Evolutionary conservation across 805 yeast genomes (phyloP).

Genomic region (Schwanniomyces pseudopolymorphus): DNA sequence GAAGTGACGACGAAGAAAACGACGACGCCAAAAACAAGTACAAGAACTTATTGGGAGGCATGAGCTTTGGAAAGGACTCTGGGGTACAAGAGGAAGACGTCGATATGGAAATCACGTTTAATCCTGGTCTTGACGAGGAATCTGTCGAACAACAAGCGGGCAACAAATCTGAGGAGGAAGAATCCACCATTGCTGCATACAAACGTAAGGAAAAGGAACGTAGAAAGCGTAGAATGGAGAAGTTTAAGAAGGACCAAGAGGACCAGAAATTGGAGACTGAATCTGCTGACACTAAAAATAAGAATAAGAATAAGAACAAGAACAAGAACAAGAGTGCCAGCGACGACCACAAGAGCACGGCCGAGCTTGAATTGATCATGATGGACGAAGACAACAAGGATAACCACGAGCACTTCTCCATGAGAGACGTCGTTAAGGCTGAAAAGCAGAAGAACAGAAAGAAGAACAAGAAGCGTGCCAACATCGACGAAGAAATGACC

Average conservation of each 20-base stretch:
- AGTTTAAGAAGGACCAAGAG: slow-evolving; percentile 57
- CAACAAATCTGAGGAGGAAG: slow-evolving; percentile 42
- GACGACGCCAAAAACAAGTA: slow-evolving; percentile 54
- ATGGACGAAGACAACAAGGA: slow-evolving; percentile 49
- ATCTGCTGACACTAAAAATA: slow-evolving; percentile 5
- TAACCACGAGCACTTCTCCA: slow-evolving; percentile 64
- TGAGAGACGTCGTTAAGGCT: slow-evolving; percentile 74
- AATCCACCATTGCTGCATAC: slow-evolving; percentile 75
- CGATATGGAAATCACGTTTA: slow-evolving; percentile 94
- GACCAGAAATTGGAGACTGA: slow-evolving; percentile 35
- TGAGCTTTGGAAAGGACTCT: slow-evolving; percentile 19
- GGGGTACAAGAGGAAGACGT: slow-evolving; percentile 55
- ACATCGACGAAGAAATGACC: slow-evolving; percentile 48
- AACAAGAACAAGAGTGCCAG: slow-evolving; percentile 11
- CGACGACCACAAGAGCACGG: slow-evolving; percentile 35
- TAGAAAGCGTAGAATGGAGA: slow-evolving; percentile 78
- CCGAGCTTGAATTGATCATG: slow-evolving; percentile 76
- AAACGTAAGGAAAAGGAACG: slow-evolving; percentile 91
- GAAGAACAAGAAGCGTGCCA: slow-evolving; percentile 44
- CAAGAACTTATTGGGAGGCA: slow-evolving; percentile 51
- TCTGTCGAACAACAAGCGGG: slow-evolving; percentile 32
- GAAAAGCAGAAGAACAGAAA: slow-evolving; percentile 58
- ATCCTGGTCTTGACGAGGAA: slow-evolving; percentile 70
- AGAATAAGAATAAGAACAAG: slow-evolving; percentile 12
- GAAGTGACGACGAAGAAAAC: slow-evolving; percentile 21